phyloP scores from a whole-genome alignment of 2,329 filamentous ascomycete species.

The Diplodia mutila region DNA sequence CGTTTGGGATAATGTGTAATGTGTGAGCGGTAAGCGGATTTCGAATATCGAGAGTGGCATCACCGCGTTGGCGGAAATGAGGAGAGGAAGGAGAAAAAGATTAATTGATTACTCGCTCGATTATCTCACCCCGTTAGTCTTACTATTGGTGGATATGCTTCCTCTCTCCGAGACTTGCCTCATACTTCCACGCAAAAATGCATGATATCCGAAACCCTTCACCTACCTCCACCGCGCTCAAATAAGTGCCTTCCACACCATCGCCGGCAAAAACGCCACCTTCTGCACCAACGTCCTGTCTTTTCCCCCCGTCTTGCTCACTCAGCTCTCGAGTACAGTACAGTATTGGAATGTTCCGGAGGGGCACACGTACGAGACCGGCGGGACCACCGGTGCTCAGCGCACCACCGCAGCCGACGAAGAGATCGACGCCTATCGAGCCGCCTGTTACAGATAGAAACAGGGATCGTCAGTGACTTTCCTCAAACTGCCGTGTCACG shows the following conservation, averaged over 20 bases:
- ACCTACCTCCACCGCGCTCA: not conserved
- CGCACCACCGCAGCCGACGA: slow-evolving; percentile 70
- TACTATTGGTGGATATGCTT: too few species aligned
- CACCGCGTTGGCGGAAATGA: too few species aligned
- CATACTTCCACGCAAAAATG: too few species aligned
- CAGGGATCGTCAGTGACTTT: not conserved
- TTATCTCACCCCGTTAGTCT: too few species aligned
- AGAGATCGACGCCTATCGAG: slow-evolving; percentile 70
- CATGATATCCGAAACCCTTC: not conserved
- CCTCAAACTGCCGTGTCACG: not conserved
- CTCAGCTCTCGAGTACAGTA: too few species aligned
- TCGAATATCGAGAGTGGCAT: too few species aligned
- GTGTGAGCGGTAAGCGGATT: too few species aligned
- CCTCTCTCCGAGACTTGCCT: too few species aligned
- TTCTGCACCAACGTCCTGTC: not conserved
- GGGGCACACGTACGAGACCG: slow-evolving; percentile 28
- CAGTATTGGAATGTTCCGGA: not conserved
- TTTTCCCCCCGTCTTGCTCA: too few species aligned
- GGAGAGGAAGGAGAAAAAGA: too few species aligned
- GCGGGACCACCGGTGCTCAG: slow-evolving; percentile 44
- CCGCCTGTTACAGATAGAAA: slow-evolving; percentile 47
- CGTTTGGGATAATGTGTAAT: too few species aligned
- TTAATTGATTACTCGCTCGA: too few species aligned
- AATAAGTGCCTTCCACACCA: not conserved
- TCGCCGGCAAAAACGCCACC: not conserved